A percentile compares a stretch with the other conserved stretches of the same genome.
Conservation (phyloP, 352 stramenopile species). For the Phytophthora rubi region DNA sequence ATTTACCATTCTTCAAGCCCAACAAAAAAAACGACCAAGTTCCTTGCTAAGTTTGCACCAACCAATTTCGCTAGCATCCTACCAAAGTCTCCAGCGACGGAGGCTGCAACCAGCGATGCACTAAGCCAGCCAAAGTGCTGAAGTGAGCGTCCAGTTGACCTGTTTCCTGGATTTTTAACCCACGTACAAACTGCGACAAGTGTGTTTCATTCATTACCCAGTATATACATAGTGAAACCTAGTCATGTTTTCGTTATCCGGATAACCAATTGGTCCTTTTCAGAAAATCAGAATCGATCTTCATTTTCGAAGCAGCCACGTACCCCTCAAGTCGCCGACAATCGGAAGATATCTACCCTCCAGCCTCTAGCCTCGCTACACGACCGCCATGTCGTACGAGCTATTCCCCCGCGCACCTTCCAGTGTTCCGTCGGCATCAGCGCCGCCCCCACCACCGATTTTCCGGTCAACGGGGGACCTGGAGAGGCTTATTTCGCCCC, state of each 20-base stretch:
- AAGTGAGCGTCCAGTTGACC: not conserved
- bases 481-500: slow-evolving; percentile 55
- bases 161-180: slow-evolving; percentile 18
- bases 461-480: slow-evolving; percentile 62
- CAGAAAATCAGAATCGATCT: slow-evolving; percentile 17
- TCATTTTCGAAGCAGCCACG: slow-evolving; percentile 30
- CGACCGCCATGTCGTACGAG: slow-evolving; percentile 30
- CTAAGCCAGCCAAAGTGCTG: not conserved
- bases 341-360: slow-evolving; percentile 6
- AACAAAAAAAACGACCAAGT: too few relatives aligned
- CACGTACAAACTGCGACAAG: slow-evolving; percentile 17
- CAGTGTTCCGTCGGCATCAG: slow-evolving; percentile 3
- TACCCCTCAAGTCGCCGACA: slow-evolving; percentile 8
- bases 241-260: slow-evolving; percentile 17
- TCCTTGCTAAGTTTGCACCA: too few relatives aligned
- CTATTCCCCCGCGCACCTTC: slow-evolving; percentile 18
- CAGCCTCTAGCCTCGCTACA: not conserved
- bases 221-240: slow-evolving; percentile 4
- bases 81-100: too few relatives aligned
- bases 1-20: too few relatives aligned
- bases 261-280: not conserved
- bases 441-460: slow-evolving; percentile 38
- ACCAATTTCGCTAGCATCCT: too few relatives aligned
- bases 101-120: not conserved
- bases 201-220: slow-evolving; percentile 1